phyloP scores from a whole-genome alignment of 225 moss, liverwort and hornwort species.

The Physcomitrium patens region DNA sequence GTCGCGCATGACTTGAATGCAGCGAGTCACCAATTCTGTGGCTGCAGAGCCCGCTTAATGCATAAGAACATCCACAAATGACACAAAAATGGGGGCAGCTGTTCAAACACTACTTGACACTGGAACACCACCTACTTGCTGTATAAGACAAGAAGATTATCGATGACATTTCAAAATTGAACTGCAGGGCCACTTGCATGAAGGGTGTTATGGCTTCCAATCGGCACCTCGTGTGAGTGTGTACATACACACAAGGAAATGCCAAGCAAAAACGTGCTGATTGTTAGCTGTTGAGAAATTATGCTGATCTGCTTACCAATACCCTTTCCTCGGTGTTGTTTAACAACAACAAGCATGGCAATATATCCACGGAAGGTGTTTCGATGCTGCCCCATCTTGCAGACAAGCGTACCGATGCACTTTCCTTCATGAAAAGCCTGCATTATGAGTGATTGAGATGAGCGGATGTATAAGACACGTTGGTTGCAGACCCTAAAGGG shows the following conservation, averaged over 20 bases:
- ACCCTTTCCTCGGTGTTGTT: slow-evolving; percentile 91
- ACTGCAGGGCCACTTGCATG: slow-evolving; percentile 1
- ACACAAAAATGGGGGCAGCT: neutral
- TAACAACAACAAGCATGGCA: slow-evolving; percentile 97
- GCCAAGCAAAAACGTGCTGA: slow-evolving; percentile 1
- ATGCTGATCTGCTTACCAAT: slow-evolving; percentile 65
- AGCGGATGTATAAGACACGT: neutral
- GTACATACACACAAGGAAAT: slow-evolving; percentile 15
- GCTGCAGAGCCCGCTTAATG: slow-evolving; percentile 54
- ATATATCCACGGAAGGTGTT: slow-evolving; percentile 93
- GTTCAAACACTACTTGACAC: slow-evolving; percentile 2
- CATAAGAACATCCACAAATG: slow-evolving; percentile 12
- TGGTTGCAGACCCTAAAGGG: neutral
- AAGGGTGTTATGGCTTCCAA: slow-evolving; percentile 5
- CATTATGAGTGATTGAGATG: slow-evolving; percentile 19
- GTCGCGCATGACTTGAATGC: slow-evolving; percentile 98
- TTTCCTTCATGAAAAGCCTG: slow-evolving; percentile 86
- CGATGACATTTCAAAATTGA: slow-evolving; percentile 12
- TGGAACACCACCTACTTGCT: slow-evolving; percentile 10
- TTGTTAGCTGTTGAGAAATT: neutral
- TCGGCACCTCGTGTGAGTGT: neutral
- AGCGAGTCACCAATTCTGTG: slow-evolving; percentile 95
- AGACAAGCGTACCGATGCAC: slow-evolving; percentile 93
- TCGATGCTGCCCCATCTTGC: slow-evolving; percentile 99
- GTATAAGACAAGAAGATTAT: neutral